Conservation (phyloP, 257 asterid genomes). For the Perilla frutescens region DNA sequence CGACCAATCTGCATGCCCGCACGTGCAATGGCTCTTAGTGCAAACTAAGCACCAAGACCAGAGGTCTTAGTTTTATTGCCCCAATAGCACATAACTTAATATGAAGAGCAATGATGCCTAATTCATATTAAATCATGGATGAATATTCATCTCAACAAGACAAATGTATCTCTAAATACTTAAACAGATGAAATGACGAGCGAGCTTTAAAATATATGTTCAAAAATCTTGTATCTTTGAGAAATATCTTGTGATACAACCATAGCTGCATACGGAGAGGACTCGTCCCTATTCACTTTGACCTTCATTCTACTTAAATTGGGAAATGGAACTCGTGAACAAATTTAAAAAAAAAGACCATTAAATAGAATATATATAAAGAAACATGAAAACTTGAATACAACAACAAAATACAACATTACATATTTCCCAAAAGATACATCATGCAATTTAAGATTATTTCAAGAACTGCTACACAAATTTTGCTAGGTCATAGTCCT, state of each 20-base stretch:
- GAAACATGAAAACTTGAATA: too few relatives aligned
- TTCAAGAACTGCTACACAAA: too few relatives aligned
- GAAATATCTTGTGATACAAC: constrained; percentile 95
- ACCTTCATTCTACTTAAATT: constrained; percentile 87
- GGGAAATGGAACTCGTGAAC: not conserved
- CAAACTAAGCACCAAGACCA: constrained; percentile 96
- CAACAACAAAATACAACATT: too few relatives aligned
- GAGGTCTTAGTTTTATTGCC: constrained; percentile 96
- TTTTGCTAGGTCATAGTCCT: too few relatives aligned
- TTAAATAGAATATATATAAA: too few relatives aligned
- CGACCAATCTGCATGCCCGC: constrained; percentile 97
- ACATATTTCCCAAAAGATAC: too few relatives aligned
- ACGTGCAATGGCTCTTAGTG: constrained; percentile 93
- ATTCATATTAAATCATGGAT: too few relatives aligned
- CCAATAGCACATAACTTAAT: constrained; percentile 90
- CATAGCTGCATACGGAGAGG: constrained; percentile 98
- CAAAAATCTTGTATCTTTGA: constrained; percentile 77
- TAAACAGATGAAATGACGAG: not conserved
- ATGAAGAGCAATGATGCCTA: constrained; percentile 86
- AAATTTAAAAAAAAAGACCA: too few relatives aligned
- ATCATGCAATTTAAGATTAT: too few relatives aligned
- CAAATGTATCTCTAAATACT: too few relatives aligned
- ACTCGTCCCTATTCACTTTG: constrained; percentile 93
- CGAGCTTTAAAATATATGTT: not conserved
- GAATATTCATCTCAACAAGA: too few relatives aligned